Evolutionary conservation across 164 flowering plant species (phyloP).

Genomic region (Echeveria elegans): DNA sequence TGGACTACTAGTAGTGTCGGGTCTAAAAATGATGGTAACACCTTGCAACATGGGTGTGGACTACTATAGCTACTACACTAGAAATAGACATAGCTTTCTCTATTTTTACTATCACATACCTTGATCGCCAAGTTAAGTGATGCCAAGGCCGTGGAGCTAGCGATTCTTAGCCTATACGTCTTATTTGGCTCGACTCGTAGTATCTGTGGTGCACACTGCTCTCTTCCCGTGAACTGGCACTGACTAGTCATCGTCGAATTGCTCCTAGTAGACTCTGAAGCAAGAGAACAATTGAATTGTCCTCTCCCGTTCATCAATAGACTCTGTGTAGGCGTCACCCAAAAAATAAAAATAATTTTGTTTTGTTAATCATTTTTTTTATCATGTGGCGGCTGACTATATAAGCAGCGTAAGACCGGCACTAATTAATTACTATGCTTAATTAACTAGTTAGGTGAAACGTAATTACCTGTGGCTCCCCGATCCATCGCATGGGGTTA

Average conservation of each 20-base stretch:
- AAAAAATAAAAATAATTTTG: neutral
- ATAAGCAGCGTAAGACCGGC: too few species aligned
- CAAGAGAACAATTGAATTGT: constrained; percentile 71
- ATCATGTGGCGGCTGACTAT: too few species aligned
- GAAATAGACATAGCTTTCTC: too few species aligned
- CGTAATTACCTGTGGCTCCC: constrained; percentile 69
- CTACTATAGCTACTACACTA: neutral
- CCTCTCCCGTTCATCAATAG: constrained; percentile 81
- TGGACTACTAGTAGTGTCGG: too few species aligned
- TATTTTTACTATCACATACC: constrained; percentile 51
- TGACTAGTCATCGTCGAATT: constrained; percentile 9
- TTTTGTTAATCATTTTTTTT: neutral
- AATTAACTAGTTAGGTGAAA: too few species aligned
- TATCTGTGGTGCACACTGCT: constrained; percentile 54
- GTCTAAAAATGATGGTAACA: constrained; percentile 5
- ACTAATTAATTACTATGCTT: too few species aligned
- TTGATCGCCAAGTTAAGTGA: constrained; percentile 72
- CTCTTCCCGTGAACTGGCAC: constrained; percentile 36
- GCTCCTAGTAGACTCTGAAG: constrained; percentile 39
- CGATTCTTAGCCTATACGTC: constrained; percentile 70
- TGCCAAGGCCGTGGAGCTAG: constrained; percentile 69
- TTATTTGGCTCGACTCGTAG: constrained; percentile 58
- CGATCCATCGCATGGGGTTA: constrained; percentile 69
- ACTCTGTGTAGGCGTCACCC: constrained; percentile 30
- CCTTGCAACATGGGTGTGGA: neutral